phyloP scores from a whole-genome alignment of 1,139 yeast genomes.

The Wickerhamiella infanticola region DNA sequence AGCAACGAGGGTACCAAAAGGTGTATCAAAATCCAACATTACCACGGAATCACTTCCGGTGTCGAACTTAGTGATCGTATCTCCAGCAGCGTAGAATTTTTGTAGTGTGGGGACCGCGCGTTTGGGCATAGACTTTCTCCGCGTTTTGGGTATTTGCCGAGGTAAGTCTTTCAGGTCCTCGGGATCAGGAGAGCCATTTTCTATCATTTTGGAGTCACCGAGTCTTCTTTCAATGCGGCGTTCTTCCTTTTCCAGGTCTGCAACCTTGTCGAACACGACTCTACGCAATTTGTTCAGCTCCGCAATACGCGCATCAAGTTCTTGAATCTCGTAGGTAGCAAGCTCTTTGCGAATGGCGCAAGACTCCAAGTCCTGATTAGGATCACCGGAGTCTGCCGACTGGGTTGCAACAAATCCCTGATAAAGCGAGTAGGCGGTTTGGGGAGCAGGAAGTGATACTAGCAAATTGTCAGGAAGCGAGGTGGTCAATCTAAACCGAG shows the following conservation, averaged over 20 bases:
- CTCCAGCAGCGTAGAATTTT: constrained; percentile 44
- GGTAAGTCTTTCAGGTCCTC: not conserved
- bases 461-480: constrained; percentile 43
- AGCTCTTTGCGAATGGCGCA: constrained; percentile 45
- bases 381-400: constrained; percentile 11
- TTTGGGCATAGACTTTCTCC: not conserved
- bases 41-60: constrained; percentile 40
- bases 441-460: constrained; percentile 27
- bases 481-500: constrained; percentile 25
- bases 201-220: not conserved
- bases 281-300: constrained; percentile 36
- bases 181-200: not conserved
- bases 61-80: constrained; percentile 34
- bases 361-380: constrained; percentile 11
- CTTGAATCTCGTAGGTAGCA: constrained; percentile 46
- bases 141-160: not conserved
- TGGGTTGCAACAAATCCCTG: constrained; percentile 52
- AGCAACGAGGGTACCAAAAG: constrained; percentile 59
- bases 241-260: constrained; percentile 44
- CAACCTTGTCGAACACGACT: constrained; percentile 40
- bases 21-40: constrained; percentile 48
- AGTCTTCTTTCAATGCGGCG: constrained; percentile 30
- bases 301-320: constrained; percentile 41
- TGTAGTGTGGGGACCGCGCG: constrained; percentile 35
- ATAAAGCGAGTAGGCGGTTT: constrained; percentile 34